phyloP scores from a whole-genome alignment of 345 rosid genomes.

The Gynandropsis gynandra region DNA sequence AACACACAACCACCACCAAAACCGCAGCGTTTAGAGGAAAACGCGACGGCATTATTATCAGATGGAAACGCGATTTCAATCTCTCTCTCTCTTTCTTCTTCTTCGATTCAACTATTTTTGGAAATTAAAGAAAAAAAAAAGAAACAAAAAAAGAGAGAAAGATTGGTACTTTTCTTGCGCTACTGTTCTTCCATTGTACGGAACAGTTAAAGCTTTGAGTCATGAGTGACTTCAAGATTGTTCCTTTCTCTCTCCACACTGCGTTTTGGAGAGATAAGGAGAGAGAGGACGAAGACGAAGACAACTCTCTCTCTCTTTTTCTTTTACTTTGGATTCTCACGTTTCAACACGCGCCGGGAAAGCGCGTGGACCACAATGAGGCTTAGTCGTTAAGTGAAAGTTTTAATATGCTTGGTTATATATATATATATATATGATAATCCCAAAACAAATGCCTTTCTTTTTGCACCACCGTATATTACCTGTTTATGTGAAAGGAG shows the following conservation, averaged over 20 bases:
- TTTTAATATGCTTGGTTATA: conserved; percentile 3
- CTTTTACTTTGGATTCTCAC: conserved; percentile 23
- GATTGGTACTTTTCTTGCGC: conserved; percentile 11
- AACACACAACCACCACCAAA: conserved; percentile 16
- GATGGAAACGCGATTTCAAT: conserved; percentile 12
- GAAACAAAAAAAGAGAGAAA: background rate
- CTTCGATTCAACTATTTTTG: too few relatives aligned
- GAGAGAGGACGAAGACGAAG: conserved; percentile 23
- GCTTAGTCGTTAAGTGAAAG: conserved; percentile 29
- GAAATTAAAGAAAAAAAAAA: background rate
- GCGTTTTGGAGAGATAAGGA: conserved; percentile 21
- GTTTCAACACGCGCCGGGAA: conserved; percentile 5
- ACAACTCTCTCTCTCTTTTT: conserved; percentile 3
- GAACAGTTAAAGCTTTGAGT: conserved; percentile 7
- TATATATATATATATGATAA: too few relatives aligned
- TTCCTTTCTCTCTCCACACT: conserved; percentile 24
- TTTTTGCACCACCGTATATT: conserved; percentile 7
- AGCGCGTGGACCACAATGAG: conserved; percentile 17
- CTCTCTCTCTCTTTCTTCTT: background rate
- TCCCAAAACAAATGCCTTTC: too few relatives aligned
- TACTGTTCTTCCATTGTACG: conserved; percentile 24
- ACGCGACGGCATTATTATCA: conserved; percentile 28
- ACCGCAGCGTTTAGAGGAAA: conserved; percentile 24
- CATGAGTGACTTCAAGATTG: conserved; percentile 19
- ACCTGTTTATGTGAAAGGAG: conserved; percentile 1